These are phyloP conservation scores for Sanghuangporus weigelae DNA, from an alignment of 1,284 basidiomycete species.

Conservation along the genomic window DNA sequence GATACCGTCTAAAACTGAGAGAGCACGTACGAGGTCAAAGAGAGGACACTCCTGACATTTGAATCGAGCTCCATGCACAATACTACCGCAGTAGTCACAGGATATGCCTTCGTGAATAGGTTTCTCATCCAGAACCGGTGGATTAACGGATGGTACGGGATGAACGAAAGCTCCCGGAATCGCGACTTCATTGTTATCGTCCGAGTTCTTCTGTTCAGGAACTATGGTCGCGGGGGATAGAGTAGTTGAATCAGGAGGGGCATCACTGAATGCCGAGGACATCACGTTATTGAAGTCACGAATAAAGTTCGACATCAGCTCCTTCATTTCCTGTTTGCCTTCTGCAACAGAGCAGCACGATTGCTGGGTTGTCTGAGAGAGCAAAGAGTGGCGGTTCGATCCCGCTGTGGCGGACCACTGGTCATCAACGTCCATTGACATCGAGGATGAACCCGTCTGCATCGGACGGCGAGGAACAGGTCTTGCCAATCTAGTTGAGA, in stretches of 20 bases:
- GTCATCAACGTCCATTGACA: constrained; percentile 1
- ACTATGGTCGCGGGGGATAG: background rate
- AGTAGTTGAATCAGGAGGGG: background rate
- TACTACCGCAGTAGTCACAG: constrained; percentile 28
- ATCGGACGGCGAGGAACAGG: constrained; percentile 4
- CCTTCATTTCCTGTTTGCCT: constrained; percentile 49
- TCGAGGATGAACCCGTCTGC: background rate
- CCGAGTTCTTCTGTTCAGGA: constrained; percentile 6
- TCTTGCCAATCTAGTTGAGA: background rate
- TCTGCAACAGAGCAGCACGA: constrained; percentile 48
- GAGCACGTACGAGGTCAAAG: constrained; percentile 25
- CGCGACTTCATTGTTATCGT: constrained; percentile 5
- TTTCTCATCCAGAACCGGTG: constrained; percentile 5
- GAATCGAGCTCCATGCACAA: constrained; percentile 27
- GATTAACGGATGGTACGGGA: constrained; percentile 14
- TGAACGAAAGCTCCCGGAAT: constrained; percentile 19
- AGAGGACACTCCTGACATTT: constrained; percentile 27
- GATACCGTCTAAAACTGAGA: background rate
- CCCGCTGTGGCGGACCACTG: constrained; percentile 12
- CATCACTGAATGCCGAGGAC: constrained; percentile 37
- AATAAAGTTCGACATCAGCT: constrained; percentile 55
- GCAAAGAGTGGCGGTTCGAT: constrained; percentile 11
- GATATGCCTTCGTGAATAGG: constrained; percentile 22
- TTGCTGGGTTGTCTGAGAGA: constrained; percentile 7
- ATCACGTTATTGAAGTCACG: constrained; percentile 50